Evolutionary conservation across 768 basidiomycete genomes (phyloP).

Genomic region (Suillus sp.): DNA sequence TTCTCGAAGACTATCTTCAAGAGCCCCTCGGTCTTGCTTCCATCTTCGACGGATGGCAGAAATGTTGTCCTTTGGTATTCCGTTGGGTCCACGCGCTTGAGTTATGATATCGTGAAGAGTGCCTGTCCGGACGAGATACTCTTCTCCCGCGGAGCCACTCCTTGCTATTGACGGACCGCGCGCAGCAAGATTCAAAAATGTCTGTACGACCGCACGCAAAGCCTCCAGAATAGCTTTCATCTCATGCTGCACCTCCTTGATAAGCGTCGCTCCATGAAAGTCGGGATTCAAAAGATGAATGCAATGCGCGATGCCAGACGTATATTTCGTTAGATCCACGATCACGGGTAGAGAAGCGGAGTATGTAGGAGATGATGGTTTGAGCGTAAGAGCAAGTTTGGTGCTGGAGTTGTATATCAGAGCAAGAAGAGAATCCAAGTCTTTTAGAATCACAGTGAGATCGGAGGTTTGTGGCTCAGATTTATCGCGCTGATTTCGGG

Average conservation of each 20-base stretch:
- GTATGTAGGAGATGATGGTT: slow-evolving; percentile 56
- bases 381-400: slow-evolving; percentile 64
- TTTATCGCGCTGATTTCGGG: neutral
- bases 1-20: slow-evolving; percentile 65
- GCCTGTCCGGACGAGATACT: slow-evolving; percentile 59
- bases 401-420: slow-evolving; percentile 59
- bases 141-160: slow-evolving; percentile 37
- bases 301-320: slow-evolving; percentile 54
- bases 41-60: slow-evolving; percentile 58
- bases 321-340: slow-evolving; percentile 52
- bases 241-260: slow-evolving; percentile 44
- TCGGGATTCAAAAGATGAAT: slow-evolving; percentile 42
- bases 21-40: slow-evolving; percentile 51
- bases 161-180: slow-evolving; percentile 20
- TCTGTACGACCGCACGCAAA: slow-evolving; percentile 45
- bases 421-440: slow-evolving; percentile 58
- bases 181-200: slow-evolving; percentile 42
- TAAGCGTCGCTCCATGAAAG: slow-evolving; percentile 48
- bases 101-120: slow-evolving; percentile 64
- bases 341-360: slow-evolving; percentile 52
- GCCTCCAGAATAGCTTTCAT: slow-evolving; percentile 46
- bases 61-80: slow-evolving; percentile 57
- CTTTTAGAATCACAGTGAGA: slow-evolving; percentile 49
- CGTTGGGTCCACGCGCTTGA: slow-evolving; percentile 45
- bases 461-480: slow-evolving; percentile 21